Percentiles rank a stretch among this genome's conserved stretches.
These are phyloP conservation scores for Talaromyces sp. DNA, from an alignment of 2,329 filamentous ascomycete species.

Conservation along the genomic window DNA sequence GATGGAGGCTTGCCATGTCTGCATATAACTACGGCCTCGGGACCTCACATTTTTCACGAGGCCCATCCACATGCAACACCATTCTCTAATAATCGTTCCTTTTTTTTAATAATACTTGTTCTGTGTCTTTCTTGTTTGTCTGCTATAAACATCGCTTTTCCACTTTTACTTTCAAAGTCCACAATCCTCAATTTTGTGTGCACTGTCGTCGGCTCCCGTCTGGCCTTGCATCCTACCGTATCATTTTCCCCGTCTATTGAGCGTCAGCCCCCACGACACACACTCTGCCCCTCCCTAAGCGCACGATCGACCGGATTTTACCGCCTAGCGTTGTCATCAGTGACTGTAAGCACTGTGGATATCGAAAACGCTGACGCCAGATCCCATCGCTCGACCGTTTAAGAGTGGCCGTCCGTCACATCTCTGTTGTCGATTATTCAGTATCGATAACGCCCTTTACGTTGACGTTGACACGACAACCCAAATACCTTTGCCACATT, in stretches of 20 bases:
- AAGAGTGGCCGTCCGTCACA: not conserved
- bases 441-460: constrained; percentile 17
- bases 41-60: constrained; percentile 26
- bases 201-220: not conserved
- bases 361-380: not conserved
- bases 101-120: not conserved
- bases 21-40: constrained; percentile 20
- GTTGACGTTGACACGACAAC: constrained; percentile 31
- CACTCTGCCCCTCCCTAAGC: constrained; percentile 3
- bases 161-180: not conserved
- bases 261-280: constrained; percentile 10
- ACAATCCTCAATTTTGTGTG: not conserved
- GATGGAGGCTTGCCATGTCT: constrained; percentile 4
- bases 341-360: not conserved
- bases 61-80: constrained; percentile 26
- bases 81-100: constrained; percentile 1
- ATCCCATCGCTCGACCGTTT: not conserved
- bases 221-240: constrained; percentile 13
- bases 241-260: constrained; percentile 10
- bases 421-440: not conserved
- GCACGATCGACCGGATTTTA: constrained; percentile 9
- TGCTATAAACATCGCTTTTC: not conserved
- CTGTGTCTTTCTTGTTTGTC: not conserved
- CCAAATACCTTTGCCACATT: constrained; percentile 29
- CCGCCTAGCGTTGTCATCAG: constrained; percentile 12